Base-by-base conservation (phyloP, 495 filamentous ascomycete genomes). In the Tuber borchii region DNA sequence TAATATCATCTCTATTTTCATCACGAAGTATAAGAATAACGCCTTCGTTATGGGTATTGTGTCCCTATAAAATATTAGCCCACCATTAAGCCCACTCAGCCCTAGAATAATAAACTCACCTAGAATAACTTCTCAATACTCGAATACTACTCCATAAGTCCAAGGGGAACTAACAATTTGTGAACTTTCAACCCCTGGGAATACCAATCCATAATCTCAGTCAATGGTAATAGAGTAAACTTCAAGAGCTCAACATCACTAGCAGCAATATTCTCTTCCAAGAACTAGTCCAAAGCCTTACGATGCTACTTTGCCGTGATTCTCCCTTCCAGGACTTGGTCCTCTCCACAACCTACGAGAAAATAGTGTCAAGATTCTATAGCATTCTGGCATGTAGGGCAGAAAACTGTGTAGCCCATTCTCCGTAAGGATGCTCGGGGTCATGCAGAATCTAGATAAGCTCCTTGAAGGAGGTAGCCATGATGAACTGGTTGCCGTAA, bases 401-500 rank as follows among this genome's bases (percentile, higher is more conserved):
- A 42, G 95, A 94, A 74, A 94, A 94, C 81, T 98, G 96, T 19
- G 95, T 91, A 75, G 91, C 91, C 91, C 94, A 99, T 85, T 99
- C 93, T 84, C 94, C 92, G 85, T 97, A 99, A 1, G 95, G 95
- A 74, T 98, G 89, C 75, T 97, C 93, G 10, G 90, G 90, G 83
- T 96, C 90, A 40, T 93, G 92, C 20, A 99, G 89, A 8, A 99
- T 94, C 71, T 93, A 90, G 37, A 97, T 89, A 44, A 99, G 88
- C 79, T 95, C 93, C 86, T 94, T 95, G 48, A 99, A 87, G 14
- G 93, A 95, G 74, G 88, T 84, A 45, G 88, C 87, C 96, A 99
- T 97, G 84, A 97, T 93, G 72, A 97, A 90, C 83, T 97, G 93
- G 87, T 99, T 99, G 84, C 98, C 95, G 84, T 91, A 99, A 71